Evolutionary conservation across 2,329 filamentous ascomycete species (phyloP).

Genomic region (Nemania sp.): DNA sequence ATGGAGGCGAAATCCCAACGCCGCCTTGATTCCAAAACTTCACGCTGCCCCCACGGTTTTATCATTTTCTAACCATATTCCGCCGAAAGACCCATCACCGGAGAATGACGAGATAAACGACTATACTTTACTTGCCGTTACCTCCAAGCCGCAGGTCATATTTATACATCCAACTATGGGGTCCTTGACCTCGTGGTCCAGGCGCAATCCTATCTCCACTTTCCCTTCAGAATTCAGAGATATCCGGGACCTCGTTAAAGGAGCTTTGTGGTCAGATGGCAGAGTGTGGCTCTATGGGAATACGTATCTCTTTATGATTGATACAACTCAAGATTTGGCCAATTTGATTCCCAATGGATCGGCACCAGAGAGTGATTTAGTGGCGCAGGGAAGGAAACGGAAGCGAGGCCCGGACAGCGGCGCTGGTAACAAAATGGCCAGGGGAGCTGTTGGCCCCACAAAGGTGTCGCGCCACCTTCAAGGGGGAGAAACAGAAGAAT

Average conservation of each 20-base stretch:
- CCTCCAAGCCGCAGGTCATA: slow-evolving; percentile 66
- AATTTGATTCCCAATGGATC: slow-evolving; percentile 39
- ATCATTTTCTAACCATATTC: slow-evolving; percentile 64
- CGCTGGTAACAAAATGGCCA: slow-evolving; percentile 58
- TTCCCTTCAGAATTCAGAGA: slow-evolving; percentile 76
- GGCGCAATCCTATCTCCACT: slow-evolving; percentile 75
- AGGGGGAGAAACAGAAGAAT: slow-evolving; percentile 33
- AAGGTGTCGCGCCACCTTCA: slow-evolving; percentile 35
- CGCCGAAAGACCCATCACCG: slow-evolving; percentile 38
- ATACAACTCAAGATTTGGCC: slow-evolving; percentile 72
- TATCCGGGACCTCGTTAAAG: slow-evolving; percentile 80
- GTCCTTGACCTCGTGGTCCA: slow-evolving; percentile 81
- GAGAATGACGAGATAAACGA: slow-evolving; percentile 45
- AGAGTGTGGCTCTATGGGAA: slow-evolving; percentile 87
- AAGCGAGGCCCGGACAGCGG: slow-evolving; percentile 58
- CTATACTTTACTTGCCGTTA: slow-evolving; percentile 59
- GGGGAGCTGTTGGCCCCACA: slow-evolving; percentile 43
- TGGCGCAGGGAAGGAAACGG: slow-evolving; percentile 52
- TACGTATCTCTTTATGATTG: slow-evolving; percentile 90
- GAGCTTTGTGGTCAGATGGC: slow-evolving; percentile 78
- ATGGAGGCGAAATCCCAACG: slow-evolving; percentile 77
- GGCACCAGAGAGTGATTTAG: slow-evolving; percentile 37
- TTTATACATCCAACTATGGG: slow-evolving; percentile 81
- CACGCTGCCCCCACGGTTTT: slow-evolving; percentile 67
- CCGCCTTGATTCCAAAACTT: slow-evolving; percentile 70